phyloP scores from a whole-genome alignment of 176 grass and related monocot genomes.

The Melocanna baccifera region DNA sequence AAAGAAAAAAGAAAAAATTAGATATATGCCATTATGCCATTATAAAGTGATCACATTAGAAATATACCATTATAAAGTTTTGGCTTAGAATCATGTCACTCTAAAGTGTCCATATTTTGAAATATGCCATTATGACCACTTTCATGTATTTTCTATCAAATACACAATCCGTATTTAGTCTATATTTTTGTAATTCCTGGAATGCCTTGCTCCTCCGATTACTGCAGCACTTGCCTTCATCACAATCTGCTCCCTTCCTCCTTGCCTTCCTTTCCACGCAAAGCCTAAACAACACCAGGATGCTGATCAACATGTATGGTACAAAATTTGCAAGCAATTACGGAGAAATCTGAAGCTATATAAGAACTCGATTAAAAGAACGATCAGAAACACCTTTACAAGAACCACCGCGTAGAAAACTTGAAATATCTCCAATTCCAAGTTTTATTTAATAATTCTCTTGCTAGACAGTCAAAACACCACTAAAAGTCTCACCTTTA shows the following conservation, averaged over 20 bases:
- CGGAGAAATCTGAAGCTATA: not conserved
- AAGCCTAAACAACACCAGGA: constrained; percentile 14
- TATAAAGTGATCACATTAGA: too few species aligned
- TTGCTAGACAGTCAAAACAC: not conserved
- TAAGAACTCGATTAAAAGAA: not conserved
- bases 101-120: too few species aligned
- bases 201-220: too few species aligned
- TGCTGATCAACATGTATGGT: not conserved
- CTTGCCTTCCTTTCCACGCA: not conserved
- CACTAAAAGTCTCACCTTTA: not conserved
- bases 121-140: too few species aligned
- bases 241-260: not conserved
- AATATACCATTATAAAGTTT: too few species aligned
- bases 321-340: not conserved
- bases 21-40: too few species aligned
- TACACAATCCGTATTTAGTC: too few species aligned
- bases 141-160: too few species aligned
- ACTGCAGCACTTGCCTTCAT: not conserved
- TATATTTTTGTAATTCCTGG: too few species aligned
- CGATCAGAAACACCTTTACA: not conserved
- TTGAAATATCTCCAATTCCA: not conserved
- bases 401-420: not conserved
- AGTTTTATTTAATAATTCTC: not conserved
- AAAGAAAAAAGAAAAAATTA: too few species aligned
- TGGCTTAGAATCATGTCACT: too few species aligned